Percentiles rank a stretch among this genome's conserved stretches.
phyloP scores from a whole-genome alignment of 164 flowering plant species.

The Pachysandra terminalis region DNA sequence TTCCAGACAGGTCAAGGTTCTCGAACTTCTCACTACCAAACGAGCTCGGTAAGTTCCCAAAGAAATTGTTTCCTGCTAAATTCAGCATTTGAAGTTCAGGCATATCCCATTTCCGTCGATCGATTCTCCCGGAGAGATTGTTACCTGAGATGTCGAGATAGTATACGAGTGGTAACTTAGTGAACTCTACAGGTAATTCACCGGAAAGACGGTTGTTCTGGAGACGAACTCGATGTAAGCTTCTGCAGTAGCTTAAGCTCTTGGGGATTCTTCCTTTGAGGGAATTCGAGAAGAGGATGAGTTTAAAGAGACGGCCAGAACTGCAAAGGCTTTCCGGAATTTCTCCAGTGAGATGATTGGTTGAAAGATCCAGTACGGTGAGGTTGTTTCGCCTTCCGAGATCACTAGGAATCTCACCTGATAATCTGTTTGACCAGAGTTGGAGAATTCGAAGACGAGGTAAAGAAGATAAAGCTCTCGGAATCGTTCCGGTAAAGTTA shows the following conservation, averaged over 20 bases:
- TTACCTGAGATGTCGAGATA: constrained; percentile 72
- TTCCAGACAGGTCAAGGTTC: constrained; percentile 67
- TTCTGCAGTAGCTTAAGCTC: constrained; percentile 47
- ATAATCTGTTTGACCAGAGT: constrained; percentile 65
- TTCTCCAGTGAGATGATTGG: constrained; percentile 62
- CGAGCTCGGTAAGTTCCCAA: constrained; percentile 53
- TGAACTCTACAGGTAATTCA: constrained; percentile 42
- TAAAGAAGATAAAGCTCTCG: constrained; percentile 41
- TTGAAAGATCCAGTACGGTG: constrained; percentile 70
- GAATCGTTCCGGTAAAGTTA: constrained; percentile 66
- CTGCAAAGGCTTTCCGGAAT: constrained; percentile 57
- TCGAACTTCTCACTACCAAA: constrained; percentile 50
- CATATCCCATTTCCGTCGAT: constrained; percentile 53
- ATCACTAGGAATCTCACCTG: constrained; percentile 60
- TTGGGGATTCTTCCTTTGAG: constrained; percentile 52
- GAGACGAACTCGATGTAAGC: constrained; percentile 61
- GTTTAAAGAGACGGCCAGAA: constrained; percentile 56
- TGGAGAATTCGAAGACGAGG: constrained; percentile 68
- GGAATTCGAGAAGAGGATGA: constrained; percentile 77
- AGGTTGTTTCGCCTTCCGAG: constrained; percentile 64
- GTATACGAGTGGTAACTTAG: constrained; percentile 54
- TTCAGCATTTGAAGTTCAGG: constrained; percentile 68
- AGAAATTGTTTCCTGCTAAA: constrained; percentile 48
- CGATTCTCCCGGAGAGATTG: constrained; percentile 49
- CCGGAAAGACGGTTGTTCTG: constrained; percentile 67